These are phyloP conservation scores for Picochlorum sp. DNA, from an alignment of 139 green algal species.

Conservation along the genomic window DNA sequence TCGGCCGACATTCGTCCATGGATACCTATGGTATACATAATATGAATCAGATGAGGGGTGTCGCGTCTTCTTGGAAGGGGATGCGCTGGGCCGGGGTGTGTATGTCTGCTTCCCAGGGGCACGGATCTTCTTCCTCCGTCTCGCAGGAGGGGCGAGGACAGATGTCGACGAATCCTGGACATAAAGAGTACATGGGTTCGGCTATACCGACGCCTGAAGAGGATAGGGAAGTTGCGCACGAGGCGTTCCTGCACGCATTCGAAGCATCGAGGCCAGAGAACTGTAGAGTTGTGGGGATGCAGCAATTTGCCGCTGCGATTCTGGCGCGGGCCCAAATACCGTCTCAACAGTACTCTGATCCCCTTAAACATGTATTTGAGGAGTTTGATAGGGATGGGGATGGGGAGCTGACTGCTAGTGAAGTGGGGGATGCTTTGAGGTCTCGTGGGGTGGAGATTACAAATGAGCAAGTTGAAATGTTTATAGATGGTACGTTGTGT, in stretches of 20 bases:
- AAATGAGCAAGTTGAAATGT: conserved; percentile 23
- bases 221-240: conserved; percentile 19
- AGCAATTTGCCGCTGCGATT: conserved; percentile 36
- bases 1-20: no score
- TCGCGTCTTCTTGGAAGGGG: no score
- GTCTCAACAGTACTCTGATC: conserved; percentile 21
- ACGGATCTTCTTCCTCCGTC: no score
- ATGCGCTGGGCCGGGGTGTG: no score
- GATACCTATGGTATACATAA: no score
- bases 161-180: no score
- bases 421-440: conserved; percentile 25
- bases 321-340: conserved; percentile 20
- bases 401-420: conserved; percentile 14
- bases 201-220: conserved; percentile 10
- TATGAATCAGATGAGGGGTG: no score
- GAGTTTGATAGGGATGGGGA: conserved; percentile 30
- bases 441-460: conserved; percentile 22
- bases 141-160: no score
- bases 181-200: no score
- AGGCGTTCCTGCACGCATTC: conserved; percentile 25
- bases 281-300: conserved; percentile 22
- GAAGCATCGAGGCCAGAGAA: conserved; percentile 8
- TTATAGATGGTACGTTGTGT: conserved; percentile 29
- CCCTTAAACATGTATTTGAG: conserved; percentile 26
- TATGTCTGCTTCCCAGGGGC: no score